Evolutionary conservation across 768 basidiomycete species (phyloP).

Genomic region (Daedalea quercina): DNA sequence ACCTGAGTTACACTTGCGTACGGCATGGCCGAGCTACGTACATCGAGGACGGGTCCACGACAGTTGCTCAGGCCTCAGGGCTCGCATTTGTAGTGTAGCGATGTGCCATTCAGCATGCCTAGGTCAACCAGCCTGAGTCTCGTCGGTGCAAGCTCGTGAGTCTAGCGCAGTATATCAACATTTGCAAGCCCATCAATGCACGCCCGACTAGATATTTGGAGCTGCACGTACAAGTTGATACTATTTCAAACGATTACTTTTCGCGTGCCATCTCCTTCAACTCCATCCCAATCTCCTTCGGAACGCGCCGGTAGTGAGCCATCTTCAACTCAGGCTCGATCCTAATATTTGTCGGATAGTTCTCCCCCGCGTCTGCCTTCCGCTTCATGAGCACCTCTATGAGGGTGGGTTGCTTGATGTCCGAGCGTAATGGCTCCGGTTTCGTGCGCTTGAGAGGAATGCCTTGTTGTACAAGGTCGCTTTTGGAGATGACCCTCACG

Average conservation of each 20-base stretch:
- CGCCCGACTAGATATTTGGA: no score
- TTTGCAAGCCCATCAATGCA: no score
- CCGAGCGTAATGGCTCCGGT: constrained; percentile 18
- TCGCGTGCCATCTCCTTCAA: constrained; percentile 33
- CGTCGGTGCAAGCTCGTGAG: no score
- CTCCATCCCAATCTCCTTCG: constrained; percentile 29
- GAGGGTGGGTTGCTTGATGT: constrained; percentile 24
- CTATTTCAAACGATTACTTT: constrained; percentile 10
- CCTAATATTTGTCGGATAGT: constrained; percentile 44
- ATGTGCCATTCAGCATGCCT: no score
- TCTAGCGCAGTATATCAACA: no score
- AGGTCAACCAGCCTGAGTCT: no score
- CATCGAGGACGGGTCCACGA: no score
- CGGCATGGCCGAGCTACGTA: no score
- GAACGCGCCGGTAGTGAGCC: constrained; percentile 31
- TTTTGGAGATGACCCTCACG: constrained; percentile 34
- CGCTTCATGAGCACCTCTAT: constrained; percentile 36
- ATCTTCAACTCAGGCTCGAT: constrained; percentile 39
- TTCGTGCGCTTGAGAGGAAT: constrained; percentile 18
- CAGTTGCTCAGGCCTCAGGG: no score
- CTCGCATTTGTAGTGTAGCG: no score
- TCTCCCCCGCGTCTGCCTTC: constrained; percentile 29
- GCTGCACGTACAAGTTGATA: no score
- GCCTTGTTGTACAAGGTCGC: constrained; percentile 20
- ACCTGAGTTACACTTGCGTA: no score